phyloP scores from a whole-genome alignment of 768 basidiomycete genomes.

The Xerocomellus amylosporus region DNA sequence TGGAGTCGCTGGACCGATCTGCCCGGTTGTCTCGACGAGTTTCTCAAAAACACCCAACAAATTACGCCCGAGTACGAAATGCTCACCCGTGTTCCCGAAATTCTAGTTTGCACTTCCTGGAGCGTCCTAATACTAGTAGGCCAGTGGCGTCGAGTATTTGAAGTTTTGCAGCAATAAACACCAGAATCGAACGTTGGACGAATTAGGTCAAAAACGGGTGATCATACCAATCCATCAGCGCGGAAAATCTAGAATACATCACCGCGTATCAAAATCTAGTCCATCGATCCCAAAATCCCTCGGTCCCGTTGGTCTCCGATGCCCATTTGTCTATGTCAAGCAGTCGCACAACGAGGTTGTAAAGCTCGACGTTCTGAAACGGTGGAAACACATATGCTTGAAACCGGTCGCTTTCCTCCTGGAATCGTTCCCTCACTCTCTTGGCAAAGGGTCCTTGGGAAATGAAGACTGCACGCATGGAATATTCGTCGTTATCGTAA shows the following conservation, averaged over 20 bases:
- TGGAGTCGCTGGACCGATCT: not conserved
- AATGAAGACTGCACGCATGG: slow-evolving; percentile 88
- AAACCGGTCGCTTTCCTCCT: slow-evolving; percentile 29
- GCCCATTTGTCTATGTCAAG: slow-evolving; percentile 55
- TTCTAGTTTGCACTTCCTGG: not conserved
- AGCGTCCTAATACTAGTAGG: too few relatives aligned
- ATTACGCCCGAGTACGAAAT: not conserved
- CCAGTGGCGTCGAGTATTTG: not conserved
- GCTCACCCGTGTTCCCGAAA: not conserved
- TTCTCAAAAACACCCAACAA: not conserved
- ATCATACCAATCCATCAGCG: not conserved
- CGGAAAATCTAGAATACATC: not conserved
- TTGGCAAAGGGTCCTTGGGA: slow-evolving; percentile 81
- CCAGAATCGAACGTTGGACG: not conserved
- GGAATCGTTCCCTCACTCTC: not conserved
- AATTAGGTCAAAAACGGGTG: not conserved
- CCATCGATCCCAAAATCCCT: slow-evolving; percentile 76
- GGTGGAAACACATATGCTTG: slow-evolving; percentile 60
- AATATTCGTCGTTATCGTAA: slow-evolving; percentile 70
- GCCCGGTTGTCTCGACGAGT: not conserved
- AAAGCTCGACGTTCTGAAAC: slow-evolving; percentile 81
- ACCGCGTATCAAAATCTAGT: not conserved
- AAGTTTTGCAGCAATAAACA: not conserved
- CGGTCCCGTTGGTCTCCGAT: slow-evolving; percentile 71
- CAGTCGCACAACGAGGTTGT: slow-evolving; percentile 73